A percentile compares a stretch with the other conserved stretches of the same genome.
Evolutionary conservation across 352 stramenopile genomes (phyloP).

Genomic region (Globisporangium takayamanum): DNA sequence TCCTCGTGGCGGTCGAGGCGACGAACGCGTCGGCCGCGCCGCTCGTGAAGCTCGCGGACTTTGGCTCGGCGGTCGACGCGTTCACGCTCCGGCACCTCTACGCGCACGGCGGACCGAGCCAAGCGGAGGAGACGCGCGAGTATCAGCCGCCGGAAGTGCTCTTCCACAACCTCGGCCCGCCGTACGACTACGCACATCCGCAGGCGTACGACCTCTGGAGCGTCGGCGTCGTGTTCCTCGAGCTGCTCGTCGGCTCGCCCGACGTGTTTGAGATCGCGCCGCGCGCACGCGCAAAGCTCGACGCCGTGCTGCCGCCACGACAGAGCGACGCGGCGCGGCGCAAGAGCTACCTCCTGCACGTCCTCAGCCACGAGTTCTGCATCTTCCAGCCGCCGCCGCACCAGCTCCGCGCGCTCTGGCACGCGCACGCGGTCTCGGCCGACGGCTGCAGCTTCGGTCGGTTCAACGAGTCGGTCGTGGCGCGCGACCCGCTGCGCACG

Average conservation of each 20-base stretch:
- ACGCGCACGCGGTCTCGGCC: constrained; percentile 64
- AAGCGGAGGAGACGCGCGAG: constrained; percentile 91
- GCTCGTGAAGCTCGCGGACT: constrained; percentile 79
- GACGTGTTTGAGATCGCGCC: constrained; percentile 78
- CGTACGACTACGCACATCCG: constrained; percentile 54
- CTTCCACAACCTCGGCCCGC: constrained; percentile 45
- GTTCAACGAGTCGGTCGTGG: constrained; percentile 90
- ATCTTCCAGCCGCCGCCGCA: constrained; percentile 62
- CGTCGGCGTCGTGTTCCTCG: constrained; percentile 94
- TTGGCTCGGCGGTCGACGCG: constrained; percentile 82
- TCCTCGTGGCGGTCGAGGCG: constrained; percentile 42
- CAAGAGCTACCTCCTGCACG: constrained; percentile 72
- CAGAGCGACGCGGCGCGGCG: constrained; percentile 19
- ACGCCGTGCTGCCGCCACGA: constrained; percentile 60
- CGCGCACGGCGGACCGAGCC: constrained; percentile 54
- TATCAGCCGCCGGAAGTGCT: constrained; percentile 94
- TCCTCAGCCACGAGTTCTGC: constrained; percentile 82
- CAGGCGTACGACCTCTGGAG: constrained; percentile 89
- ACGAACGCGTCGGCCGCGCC: constrained; percentile 15
- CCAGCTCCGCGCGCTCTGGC: constrained; percentile 50
- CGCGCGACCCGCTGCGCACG: constrained; percentile 85
- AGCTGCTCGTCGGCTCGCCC: constrained; percentile 92
- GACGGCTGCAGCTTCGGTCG: constrained; percentile 83
- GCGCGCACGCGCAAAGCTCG: constrained; percentile 88
- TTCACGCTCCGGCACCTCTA: constrained; percentile 78